These are phyloP conservation scores for Butyriboletus loyo DNA, from an alignment of 768 basidiomycete species.

Conservation along the genomic window DNA sequence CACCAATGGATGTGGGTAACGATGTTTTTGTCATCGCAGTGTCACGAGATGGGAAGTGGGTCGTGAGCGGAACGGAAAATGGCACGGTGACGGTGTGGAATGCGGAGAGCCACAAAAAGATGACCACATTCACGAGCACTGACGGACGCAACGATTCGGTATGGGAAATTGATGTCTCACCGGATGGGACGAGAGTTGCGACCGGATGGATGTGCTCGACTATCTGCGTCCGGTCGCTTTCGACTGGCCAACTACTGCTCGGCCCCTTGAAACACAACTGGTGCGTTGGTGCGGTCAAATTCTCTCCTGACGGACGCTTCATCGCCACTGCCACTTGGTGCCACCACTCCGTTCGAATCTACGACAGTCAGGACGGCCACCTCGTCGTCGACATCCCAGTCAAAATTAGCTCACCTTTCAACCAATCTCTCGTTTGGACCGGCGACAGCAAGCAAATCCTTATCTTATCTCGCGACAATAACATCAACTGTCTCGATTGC, in stretches of 20 bases:
- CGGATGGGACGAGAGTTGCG: neutral
- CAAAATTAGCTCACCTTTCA: fast-evolving
- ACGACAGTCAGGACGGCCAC: no score
- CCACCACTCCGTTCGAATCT: neutral
- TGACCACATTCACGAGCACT: neutral
- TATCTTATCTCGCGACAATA: neutral
- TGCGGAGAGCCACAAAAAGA: neutral
- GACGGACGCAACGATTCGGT: neutral
- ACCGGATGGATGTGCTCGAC: no score
- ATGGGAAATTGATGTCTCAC: neutral
- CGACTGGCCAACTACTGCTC: neutral
- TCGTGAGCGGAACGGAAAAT: neutral
- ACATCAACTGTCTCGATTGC: neutral
- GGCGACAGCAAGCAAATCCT: neutral
- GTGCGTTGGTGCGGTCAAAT: no score
- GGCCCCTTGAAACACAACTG: neutral
- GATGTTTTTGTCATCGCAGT: no score
- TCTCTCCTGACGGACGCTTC: no score
- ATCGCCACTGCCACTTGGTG: no score
- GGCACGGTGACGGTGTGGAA: no score
- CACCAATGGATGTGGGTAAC: no score
- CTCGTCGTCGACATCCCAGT: neutral
- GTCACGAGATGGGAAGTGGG: no score
- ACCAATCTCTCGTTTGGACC: neutral
- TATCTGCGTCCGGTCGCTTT: slow-evolving; percentile 14